Percentiles rank a stretch among this genome's conserved stretches.
Evolutionary conservation across 73 alveolate genomes (phyloP).

Genomic region (Paramecium caudatum): DNA sequence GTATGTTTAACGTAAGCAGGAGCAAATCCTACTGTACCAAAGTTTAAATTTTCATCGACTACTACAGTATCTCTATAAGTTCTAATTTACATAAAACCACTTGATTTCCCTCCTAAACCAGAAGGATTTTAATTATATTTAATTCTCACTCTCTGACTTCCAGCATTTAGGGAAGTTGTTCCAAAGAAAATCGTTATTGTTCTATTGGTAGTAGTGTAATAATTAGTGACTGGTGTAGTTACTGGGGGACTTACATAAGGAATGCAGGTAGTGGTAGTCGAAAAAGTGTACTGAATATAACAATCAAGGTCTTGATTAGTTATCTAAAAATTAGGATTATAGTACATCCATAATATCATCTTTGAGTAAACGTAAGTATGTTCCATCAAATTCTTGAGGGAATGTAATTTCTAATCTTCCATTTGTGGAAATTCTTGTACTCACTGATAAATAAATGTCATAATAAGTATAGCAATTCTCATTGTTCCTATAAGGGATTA

Average conservation of each 20-base stretch:
- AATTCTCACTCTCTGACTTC: conserved; percentile 56
- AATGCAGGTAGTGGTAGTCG: conserved; percentile 4
- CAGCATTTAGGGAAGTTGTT: conserved; percentile 69
- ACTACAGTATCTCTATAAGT: conserved; percentile 27
- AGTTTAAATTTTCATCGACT: conserved; percentile 66
- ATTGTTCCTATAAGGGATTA: conserved; percentile 63
- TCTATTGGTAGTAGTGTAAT: conserved; percentile 28
- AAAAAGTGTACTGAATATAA: conserved; percentile 46
- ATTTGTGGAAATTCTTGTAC: conserved; percentile 62
- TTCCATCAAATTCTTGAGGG: neutral
- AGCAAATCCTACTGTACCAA: conserved; percentile 64
- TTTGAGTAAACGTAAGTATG: neutral
- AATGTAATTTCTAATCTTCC: conserved; percentile 28
- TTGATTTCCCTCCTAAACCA: conserved; percentile 50
- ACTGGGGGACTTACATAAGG: conserved; percentile 36
- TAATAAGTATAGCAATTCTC: conserved; percentile 68
- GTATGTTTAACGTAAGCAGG: conserved; percentile 21
- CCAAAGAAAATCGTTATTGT: conserved; percentile 22
- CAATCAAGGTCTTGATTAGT: neutral
- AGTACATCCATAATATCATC: conserved; percentile 38
- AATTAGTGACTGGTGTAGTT: conserved; percentile 46
- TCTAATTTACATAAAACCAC: conserved; percentile 40
- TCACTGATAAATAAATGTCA: conserved; percentile 59
- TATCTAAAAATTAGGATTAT: neutral
- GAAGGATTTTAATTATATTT: conserved; percentile 70